Evolutionary conservation across 2,329 filamentous ascomycete genomes (phyloP).

Genomic region (Talaromyces islandicus): DNA sequence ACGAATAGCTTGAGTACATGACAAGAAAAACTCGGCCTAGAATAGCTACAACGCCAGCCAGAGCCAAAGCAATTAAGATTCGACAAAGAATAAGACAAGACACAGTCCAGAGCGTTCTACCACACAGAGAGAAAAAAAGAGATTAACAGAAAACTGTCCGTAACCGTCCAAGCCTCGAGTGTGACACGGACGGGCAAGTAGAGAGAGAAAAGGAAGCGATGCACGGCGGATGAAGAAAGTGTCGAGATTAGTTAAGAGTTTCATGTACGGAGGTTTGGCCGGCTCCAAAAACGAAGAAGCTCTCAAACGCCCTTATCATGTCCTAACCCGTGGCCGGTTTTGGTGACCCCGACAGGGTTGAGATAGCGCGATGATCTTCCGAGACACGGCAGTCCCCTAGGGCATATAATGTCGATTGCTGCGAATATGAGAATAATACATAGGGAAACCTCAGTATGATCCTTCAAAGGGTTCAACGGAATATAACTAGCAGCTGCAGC

Average conservation of each 20-base stretch:
- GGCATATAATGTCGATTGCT: conserved; percentile 2
- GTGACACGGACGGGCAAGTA: neutral
- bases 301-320: neutral
- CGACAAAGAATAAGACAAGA: conserved; percentile 9
- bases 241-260: neutral
- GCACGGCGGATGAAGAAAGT: neutral
- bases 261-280: conserved; percentile 1
- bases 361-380: neutral
- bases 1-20: conserved; percentile 10
- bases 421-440: conserved; percentile 3
- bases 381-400: neutral
- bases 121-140: neutral
- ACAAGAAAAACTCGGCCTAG: conserved; percentile 10
- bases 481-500: conserved; percentile 57
- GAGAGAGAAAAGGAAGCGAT: neutral
- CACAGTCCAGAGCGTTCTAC: conserved; percentile 8
- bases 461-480: neutral
- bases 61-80: conserved; percentile 8
- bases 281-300: neutral
- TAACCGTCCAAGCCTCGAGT: neutral
- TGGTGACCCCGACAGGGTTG: neutral
- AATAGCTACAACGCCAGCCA: conserved; percentile 12
- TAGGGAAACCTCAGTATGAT: neutral
- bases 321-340: neutral
- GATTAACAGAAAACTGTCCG: neutral